Percentiles rank a stretch among this genome's conserved stretches.
phyloP scores from a whole-genome alignment of 2,329 filamentous ascomycete genomes.

The Trichoderma pleuroti region DNA sequence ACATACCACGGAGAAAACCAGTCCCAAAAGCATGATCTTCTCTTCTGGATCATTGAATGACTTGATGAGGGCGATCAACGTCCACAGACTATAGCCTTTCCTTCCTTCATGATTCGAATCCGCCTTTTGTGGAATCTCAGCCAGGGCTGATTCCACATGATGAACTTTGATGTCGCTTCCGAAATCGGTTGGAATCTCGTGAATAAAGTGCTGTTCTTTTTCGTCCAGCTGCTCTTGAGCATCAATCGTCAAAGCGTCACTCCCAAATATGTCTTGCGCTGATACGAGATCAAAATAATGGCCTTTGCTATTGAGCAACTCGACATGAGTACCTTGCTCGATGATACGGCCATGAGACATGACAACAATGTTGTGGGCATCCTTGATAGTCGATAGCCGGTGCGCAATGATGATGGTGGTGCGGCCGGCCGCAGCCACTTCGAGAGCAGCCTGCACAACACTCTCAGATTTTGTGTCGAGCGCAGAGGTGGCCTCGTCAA shows the following conservation, averaged over 20 bases:
- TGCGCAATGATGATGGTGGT: not conserved
- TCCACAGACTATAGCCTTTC: not conserved
- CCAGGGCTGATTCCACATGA: not conserved
- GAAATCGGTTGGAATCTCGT: not conserved
- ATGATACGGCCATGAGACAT: not conserved
- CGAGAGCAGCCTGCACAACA: not conserved
- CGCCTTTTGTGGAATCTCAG: not conserved
- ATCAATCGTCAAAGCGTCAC: not conserved
- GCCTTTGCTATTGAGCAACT: not conserved
- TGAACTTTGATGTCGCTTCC: not conserved
- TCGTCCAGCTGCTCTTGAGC: not conserved
- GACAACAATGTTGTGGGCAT: not conserved
- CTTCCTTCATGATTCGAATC: not conserved
- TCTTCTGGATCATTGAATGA: not conserved
- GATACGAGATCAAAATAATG: not conserved
- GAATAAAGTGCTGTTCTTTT: not conserved
- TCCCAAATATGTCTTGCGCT: not conserved
- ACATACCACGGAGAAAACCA: not conserved
- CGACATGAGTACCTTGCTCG: not conserved
- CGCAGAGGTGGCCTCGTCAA: constrained; percentile 17
- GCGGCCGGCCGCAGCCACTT: not conserved
- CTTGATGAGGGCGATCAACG: not conserved
- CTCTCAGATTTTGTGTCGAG: not conserved
- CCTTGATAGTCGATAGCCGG: not conserved
- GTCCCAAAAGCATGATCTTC: not conserved